Conservation (phyloP, 345 rosid species). For the Excoecaria cochinchinensis region DNA sequence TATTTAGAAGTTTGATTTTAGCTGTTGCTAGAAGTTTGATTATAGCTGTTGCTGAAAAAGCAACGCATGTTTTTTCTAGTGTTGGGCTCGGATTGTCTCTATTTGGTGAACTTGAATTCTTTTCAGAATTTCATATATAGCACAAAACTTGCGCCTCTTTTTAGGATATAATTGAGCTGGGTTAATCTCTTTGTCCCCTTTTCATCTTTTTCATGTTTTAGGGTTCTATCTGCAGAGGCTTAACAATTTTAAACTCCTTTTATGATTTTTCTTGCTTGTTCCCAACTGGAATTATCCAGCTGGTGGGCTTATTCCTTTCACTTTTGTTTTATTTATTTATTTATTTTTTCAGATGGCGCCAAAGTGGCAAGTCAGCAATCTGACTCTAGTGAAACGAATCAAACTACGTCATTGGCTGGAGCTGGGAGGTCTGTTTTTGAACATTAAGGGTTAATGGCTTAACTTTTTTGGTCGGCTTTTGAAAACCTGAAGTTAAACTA, state of each 20-base stretch:
- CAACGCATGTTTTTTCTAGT: neutral
- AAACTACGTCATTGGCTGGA: conserved; percentile 41
- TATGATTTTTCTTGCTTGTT: neutral
- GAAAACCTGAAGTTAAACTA: neutral
- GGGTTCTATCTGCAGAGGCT: neutral
- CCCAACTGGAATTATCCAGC: neutral
- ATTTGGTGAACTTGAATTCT: neutral
- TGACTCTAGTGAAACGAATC: conserved; percentile 29
- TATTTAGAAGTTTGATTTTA: neutral
- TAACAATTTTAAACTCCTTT: neutral
- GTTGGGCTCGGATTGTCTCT: neutral
- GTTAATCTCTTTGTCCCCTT: neutral
- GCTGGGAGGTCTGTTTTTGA: conserved; percentile 60
- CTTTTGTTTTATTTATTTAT: conserved; percentile 12
- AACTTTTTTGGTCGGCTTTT: neutral
- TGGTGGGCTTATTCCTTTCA: conserved; percentile 6
- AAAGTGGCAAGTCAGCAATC: conserved; percentile 49
- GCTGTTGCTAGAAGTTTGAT: neutral
- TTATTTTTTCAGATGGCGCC: conserved; percentile 45
- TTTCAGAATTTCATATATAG: neutral
- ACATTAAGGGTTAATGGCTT: conserved; percentile 15
- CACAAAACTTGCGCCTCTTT: neutral
- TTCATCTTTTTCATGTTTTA: neutral
- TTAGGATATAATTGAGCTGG: neutral
- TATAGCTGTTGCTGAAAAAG: neutral